Conservation (phyloP, 768 basidiomycete genomes). For the Rubroboletus satanas region DNA sequence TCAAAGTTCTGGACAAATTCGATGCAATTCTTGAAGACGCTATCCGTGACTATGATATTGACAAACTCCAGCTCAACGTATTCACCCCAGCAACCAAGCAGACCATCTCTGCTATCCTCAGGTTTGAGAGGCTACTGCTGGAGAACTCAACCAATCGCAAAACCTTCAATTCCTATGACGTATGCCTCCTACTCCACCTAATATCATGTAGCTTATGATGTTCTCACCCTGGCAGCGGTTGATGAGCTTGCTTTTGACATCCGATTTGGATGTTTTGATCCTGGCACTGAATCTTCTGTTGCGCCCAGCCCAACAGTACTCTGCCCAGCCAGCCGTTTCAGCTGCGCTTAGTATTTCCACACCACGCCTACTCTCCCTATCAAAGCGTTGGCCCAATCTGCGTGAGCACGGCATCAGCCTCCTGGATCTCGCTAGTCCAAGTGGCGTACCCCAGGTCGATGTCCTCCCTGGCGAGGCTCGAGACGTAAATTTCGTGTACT, state of each 20-base stretch:
- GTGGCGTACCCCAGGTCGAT: constrained; percentile 50
- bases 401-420: constrained; percentile 79
- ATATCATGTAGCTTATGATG: neutral
- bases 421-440: constrained; percentile 62
- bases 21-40: constrained; percentile 82
- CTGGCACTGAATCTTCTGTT: constrained; percentile 80
- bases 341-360: constrained; percentile 79
- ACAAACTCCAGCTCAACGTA: constrained; percentile 73
- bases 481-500: constrained; percentile 80
- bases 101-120: constrained; percentile 74
- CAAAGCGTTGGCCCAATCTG: constrained; percentile 79
- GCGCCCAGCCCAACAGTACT: constrained; percentile 94
- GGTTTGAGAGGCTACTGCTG: constrained; percentile 83
- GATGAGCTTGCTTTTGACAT: constrained; percentile 81
- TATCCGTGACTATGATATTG: constrained; percentile 81
- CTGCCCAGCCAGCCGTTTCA: constrained; percentile 79
- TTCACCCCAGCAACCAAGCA: constrained; percentile 77
- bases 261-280: constrained; percentile 85
- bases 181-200: constrained; percentile 42
- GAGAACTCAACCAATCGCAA: constrained; percentile 99
- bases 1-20: constrained; percentile 92
- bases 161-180: constrained; percentile 94
- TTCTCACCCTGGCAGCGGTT: constrained; percentile 57
- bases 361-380: constrained; percentile 75
- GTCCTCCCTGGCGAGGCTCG: constrained; percentile 68